These are phyloP conservation scores for Handroanthus guayacan DNA, from an alignment of 257 asterid species.

Conservation along the genomic window DNA sequence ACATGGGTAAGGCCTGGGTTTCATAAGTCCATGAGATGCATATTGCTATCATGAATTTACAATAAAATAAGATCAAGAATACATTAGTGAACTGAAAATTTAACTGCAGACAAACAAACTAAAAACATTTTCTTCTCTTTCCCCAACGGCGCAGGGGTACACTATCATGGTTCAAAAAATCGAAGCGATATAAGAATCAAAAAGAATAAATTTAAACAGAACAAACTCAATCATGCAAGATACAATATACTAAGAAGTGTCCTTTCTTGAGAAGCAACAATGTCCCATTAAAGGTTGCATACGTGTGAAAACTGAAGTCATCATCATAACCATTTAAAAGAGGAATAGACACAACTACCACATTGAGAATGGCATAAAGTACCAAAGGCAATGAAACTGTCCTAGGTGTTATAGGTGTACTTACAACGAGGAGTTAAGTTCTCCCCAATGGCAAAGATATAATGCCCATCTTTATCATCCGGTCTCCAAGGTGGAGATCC, in stretches of 20 bases:
- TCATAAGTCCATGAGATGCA: neutral
- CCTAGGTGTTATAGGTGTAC: constrained; percentile 41
- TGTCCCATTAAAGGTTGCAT: neutral
- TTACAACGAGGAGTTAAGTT: constrained; percentile 91
- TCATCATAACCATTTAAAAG: constrained; percentile 7
- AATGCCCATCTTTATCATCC: constrained; percentile 93
- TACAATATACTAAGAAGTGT: neutral
- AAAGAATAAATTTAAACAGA: neutral
- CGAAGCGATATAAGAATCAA: neutral
- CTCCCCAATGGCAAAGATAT: constrained; percentile 75
- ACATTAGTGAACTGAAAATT: neutral
- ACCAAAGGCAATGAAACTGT: constrained; percentile 5
- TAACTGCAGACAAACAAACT: neutral
- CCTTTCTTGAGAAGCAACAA: constrained; percentile 23
- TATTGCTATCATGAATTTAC: neutral
- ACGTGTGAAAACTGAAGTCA: neutral
- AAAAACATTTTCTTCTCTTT: neutral
- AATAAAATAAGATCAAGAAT: neutral
- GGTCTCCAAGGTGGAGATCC: constrained; percentile 90
- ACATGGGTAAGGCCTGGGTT: too few species aligned
- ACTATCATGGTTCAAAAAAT: constrained; percentile 7
- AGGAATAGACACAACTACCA: constrained; percentile 18
- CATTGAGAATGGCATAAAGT: constrained; percentile 23
- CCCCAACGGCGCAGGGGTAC: neutral
- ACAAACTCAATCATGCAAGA: neutral